These are phyloP conservation scores for Pleurotus salmoneostramineus DNA, from an alignment of 768 basidiomycete species.

Conservation along the genomic window DNA sequence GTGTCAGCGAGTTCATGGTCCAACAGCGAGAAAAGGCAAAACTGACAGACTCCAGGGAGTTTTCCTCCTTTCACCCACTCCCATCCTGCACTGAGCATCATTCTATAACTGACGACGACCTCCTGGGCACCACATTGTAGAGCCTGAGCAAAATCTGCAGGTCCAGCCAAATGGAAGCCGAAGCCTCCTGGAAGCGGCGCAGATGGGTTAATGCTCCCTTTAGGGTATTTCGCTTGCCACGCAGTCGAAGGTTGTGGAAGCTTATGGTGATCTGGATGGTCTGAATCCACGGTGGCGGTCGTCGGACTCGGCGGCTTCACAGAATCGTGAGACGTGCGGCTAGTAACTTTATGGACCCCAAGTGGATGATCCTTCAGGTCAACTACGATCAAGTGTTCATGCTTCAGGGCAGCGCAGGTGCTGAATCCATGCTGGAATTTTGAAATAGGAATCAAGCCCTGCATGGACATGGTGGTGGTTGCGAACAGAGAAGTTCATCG, in stretches of 20 bases:
- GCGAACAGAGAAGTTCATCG: no score
- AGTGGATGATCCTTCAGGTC: slow-evolving; percentile 37
- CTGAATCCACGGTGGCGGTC: slow-evolving; percentile 2
- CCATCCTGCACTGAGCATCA: slow-evolving; percentile 62
- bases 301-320: slow-evolving; percentile 28
- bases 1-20: background rate
- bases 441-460: slow-evolving; percentile 18
- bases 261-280: background rate
- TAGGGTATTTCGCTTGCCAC: slow-evolving; percentile 62
- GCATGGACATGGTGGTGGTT: background rate
- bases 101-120: slow-evolving; percentile 58
- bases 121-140: slow-evolving; percentile 43
- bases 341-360: slow-evolving; percentile 45
- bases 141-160: slow-evolving; percentile 31
- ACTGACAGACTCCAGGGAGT: slow-evolving; percentile 67
- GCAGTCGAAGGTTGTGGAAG: slow-evolving; percentile 26
- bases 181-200: slow-evolving; percentile 56
- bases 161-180: slow-evolving; percentile 65
- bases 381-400: slow-evolving; percentile 19
- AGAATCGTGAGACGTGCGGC: slow-evolving; percentile 27
- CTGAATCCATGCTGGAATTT: slow-evolving; percentile 37
- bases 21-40: background rate
- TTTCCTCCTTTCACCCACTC: slow-evolving; percentile 76
- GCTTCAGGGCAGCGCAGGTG: slow-evolving; percentile 24
- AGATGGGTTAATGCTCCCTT: slow-evolving; percentile 59